Conservation (phyloP, 768 basidiomycete genomes). For the Pleurotus giganteus region DNA sequence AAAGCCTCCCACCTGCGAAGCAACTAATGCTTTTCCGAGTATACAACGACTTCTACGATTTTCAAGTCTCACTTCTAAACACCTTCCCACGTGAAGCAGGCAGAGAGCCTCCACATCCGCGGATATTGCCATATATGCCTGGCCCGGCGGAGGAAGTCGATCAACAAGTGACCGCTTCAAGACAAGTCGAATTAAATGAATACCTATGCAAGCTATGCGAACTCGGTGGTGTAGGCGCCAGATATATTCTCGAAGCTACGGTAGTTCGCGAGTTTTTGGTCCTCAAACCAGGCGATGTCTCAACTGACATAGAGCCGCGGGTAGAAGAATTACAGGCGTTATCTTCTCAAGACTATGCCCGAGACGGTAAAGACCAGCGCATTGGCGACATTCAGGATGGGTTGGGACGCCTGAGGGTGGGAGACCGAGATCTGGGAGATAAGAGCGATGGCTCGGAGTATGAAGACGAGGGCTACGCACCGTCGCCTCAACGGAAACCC, state of each 20-base stretch:
- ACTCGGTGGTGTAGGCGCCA: slow-evolving; percentile 62
- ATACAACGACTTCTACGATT: slow-evolving; percentile 98
- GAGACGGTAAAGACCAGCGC: slow-evolving; percentile 30
- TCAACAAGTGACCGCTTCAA: slow-evolving; percentile 75
- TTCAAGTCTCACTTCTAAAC: slow-evolving; percentile 87
- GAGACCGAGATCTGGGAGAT: slow-evolving; percentile 35
- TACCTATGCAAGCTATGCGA: slow-evolving; percentile 82
- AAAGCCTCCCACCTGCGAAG: slow-evolving; percentile 59
- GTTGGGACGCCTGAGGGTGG: slow-evolving; percentile 48
- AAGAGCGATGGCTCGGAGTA: slow-evolving; percentile 68
- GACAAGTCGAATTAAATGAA: slow-evolving; percentile 82
- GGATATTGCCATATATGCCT: slow-evolving; percentile 96
- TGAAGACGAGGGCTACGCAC: slow-evolving; percentile 54
- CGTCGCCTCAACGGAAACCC: slow-evolving; percentile 37
- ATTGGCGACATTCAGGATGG: slow-evolving; percentile 45
- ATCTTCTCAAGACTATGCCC: slow-evolving; percentile 23
- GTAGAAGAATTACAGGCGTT: slow-evolving; percentile 58
- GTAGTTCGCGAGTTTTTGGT: slow-evolving; percentile 84
- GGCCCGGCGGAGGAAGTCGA: slow-evolving; percentile 87
- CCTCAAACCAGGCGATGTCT: slow-evolving; percentile 83
- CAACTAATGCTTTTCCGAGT: slow-evolving; percentile 89
- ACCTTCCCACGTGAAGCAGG: slow-evolving; percentile 92
- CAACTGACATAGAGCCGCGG: slow-evolving; percentile 61
- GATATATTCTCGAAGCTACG: slow-evolving; percentile 77
- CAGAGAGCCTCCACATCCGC: slow-evolving; percentile 55